These are phyloP conservation scores for Paracamarosporium sp. DNA, from an alignment of 2,329 filamentous ascomycete species.

Conservation along the genomic window DNA sequence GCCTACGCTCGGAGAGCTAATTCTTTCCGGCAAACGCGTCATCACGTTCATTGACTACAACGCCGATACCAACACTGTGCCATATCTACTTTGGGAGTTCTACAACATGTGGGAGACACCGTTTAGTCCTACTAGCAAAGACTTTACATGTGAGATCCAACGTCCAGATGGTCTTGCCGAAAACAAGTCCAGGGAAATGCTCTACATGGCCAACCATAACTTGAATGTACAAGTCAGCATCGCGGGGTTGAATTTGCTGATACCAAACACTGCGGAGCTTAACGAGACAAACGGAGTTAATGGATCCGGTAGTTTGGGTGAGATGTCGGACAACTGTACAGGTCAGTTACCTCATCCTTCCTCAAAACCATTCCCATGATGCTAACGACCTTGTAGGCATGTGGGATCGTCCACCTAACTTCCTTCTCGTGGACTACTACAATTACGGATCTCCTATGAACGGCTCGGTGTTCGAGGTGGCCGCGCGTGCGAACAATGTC, in stretches of 20 bases:
- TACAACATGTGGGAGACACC: conserved; percentile 91
- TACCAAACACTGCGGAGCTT: conserved; percentile 45
- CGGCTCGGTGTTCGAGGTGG: conserved; percentile 50
- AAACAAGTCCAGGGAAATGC: conserved; percentile 61
- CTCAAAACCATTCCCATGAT: conserved; percentile 11
- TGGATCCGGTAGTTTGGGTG: conserved; percentile 42
- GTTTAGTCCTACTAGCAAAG: conserved; percentile 73
- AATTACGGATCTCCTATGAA: conserved; percentile 40
- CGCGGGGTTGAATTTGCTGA: conserved; percentile 34
- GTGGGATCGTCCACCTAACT: conserved; percentile 48
- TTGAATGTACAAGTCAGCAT: conserved; percentile 79
- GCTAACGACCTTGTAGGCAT: conserved; percentile 21
- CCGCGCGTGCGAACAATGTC: conserved; percentile 69
- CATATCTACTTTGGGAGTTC: conserved; percentile 90
- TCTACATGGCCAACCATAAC: conserved; percentile 93
- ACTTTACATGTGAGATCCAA: conserved; percentile 80
- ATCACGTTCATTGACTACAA: conserved; percentile 51
- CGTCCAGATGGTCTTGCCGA: conserved; percentile 72
- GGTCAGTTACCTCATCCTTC: conserved; percentile 36
- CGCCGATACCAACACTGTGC: conserved; percentile 78
- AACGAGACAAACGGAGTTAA: conserved; percentile 44
- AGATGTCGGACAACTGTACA: conserved; percentile 40
- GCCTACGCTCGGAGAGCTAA: conserved; percentile 77
- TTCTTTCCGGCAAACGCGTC: conserved; percentile 44
- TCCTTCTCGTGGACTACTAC: conserved; percentile 52